phyloP scores from a whole-genome alignment of 1,284 basidiomycete species.

The Moniliophthora roreri region DNA sequence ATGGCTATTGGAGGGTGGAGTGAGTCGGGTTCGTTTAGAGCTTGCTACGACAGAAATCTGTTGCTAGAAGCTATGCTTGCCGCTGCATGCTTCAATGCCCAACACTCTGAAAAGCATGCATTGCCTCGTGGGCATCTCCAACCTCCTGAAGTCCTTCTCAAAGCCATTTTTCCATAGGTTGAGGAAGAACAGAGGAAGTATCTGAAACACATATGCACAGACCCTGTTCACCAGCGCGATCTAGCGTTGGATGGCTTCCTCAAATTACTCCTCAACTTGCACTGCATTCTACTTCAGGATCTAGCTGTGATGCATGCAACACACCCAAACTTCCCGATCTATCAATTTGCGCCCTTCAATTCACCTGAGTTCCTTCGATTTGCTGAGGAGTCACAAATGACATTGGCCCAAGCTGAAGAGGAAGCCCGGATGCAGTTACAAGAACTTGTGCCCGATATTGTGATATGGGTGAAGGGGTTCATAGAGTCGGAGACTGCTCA shows the following conservation, averaged over 20 bases:
- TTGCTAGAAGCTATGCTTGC: conserved; percentile 18
- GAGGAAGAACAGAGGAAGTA: conserved; percentile 17
- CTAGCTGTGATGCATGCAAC: conserved; percentile 20
- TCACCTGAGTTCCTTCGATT: conserved; percentile 20
- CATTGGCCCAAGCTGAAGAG: conserved; percentile 17
- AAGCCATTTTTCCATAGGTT: conserved; percentile 22
- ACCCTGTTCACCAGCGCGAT: conserved; percentile 12
- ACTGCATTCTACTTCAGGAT: conserved; percentile 26
- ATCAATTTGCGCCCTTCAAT: conserved; percentile 21
- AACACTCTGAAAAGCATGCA: conserved; percentile 16
- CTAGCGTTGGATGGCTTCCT: conserved; percentile 20
- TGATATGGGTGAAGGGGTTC: neutral
- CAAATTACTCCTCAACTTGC: conserved; percentile 16
- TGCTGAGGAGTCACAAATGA: conserved; percentile 12
- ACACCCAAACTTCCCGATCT: conserved; percentile 19
- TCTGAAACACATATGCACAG: conserved; percentile 1
- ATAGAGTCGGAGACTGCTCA: too few relatives aligned
- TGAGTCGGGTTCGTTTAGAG: neutral
- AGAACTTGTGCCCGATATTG: conserved; percentile 15
- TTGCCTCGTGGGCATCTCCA: conserved; percentile 15
- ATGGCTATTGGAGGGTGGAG: conserved; percentile 20
- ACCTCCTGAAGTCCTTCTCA: conserved; percentile 15
- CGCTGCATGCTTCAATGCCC: conserved; percentile 12
- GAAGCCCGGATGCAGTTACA: conserved; percentile 17
- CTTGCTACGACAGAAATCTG: conserved; percentile 17